A percentile compares a stretch with the other conserved stretches of the same genome.
Conservation (phyloP, 495 filamentous ascomycete genomes). For the Penicillium waksmanii region DNA sequence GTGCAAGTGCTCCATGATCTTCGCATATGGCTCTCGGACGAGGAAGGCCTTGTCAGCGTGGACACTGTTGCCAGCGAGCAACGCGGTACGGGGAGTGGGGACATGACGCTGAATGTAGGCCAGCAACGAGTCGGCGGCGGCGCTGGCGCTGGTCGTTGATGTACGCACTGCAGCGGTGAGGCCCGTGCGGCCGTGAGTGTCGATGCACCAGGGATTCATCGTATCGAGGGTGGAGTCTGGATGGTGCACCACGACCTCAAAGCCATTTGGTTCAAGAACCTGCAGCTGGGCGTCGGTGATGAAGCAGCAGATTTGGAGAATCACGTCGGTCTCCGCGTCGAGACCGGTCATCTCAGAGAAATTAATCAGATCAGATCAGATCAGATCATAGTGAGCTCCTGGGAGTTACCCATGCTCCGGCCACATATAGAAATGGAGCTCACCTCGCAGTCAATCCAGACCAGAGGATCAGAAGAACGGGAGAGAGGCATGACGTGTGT, state of each 20-base stretch:
- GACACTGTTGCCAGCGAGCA: slow-evolving; percentile 90
- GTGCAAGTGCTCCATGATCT: slow-evolving; percentile 75
- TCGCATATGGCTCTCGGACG: slow-evolving; percentile 68
- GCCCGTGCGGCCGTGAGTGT: slow-evolving; percentile 69
- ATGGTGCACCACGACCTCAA: slow-evolving; percentile 80
- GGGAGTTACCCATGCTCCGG: background rate
- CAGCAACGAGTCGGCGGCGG: slow-evolving; percentile 74
- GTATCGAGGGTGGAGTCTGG: slow-evolving; percentile 66
- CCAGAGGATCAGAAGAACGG: slow-evolving; percentile 63
- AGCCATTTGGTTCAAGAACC: slow-evolving; percentile 75
- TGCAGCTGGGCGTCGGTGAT: slow-evolving; percentile 81
- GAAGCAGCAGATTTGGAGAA: slow-evolving; percentile 93
- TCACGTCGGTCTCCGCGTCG: slow-evolving; percentile 73
- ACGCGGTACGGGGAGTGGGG: slow-evolving; percentile 61
- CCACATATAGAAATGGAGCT: slow-evolving; percentile 12
- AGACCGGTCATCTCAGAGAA: slow-evolving; percentile 89
- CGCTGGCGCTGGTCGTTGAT: slow-evolving; percentile 70
- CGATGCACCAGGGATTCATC: slow-evolving; percentile 77
- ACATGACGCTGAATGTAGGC: slow-evolving; percentile 75
- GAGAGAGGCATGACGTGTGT: slow-evolving; percentile 43
- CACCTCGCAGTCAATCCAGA: slow-evolving; percentile 93
- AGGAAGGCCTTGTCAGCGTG: slow-evolving; percentile 90
- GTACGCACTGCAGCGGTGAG: slow-evolving; percentile 75
- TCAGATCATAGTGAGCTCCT: slow-evolving; percentile 10
- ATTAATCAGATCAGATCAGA: too few relatives aligned